Conservation (phyloP, 441 rosid genomes). For the Raphanus hybrid region DNA sequence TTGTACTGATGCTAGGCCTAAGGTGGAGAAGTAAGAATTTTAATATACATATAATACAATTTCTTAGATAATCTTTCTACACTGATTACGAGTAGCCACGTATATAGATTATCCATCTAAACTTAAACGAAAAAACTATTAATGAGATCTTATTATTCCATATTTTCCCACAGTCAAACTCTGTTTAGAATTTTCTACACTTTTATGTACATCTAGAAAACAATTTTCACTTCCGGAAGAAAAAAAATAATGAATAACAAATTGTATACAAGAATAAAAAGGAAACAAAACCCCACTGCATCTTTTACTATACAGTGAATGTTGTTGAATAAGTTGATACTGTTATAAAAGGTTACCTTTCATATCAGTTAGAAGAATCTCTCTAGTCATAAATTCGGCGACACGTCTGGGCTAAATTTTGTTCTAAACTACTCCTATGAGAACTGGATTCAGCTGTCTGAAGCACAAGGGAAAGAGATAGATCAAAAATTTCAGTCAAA, state of each 20-base stretch:
- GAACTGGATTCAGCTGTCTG: background rate
- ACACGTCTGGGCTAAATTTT: slow-evolving; percentile 9
- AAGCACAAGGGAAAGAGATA: background rate
- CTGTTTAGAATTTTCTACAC: background rate
- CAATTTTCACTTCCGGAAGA: background rate
- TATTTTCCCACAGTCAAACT: background rate
- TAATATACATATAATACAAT: background rate
- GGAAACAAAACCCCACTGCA: background rate
- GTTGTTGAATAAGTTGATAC: slow-evolving; percentile 11
- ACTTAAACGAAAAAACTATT: background rate
- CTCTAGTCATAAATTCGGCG: background rate
- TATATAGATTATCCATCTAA: background rate
- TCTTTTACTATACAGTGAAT: slow-evolving; percentile 2
- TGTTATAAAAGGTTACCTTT: slow-evolving; percentile 4
- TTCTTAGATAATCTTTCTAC: background rate
- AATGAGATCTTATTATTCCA: background rate
- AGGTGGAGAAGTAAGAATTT: background rate
- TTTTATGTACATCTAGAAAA: slow-evolving; percentile 9
- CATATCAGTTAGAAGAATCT: background rate
- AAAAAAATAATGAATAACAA: background rate
- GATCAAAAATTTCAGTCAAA: background rate
- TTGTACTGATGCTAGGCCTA: background rate
- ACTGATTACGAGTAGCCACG: background rate
- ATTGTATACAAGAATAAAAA: background rate
- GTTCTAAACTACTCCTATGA: slow-evolving; percentile 35